Evolutionary conservation across 495 filamentous ascomycete species (phyloP), one percentile per base, ranked within the genome.

Genomic region (Xylaria bambusicola): DNA sequence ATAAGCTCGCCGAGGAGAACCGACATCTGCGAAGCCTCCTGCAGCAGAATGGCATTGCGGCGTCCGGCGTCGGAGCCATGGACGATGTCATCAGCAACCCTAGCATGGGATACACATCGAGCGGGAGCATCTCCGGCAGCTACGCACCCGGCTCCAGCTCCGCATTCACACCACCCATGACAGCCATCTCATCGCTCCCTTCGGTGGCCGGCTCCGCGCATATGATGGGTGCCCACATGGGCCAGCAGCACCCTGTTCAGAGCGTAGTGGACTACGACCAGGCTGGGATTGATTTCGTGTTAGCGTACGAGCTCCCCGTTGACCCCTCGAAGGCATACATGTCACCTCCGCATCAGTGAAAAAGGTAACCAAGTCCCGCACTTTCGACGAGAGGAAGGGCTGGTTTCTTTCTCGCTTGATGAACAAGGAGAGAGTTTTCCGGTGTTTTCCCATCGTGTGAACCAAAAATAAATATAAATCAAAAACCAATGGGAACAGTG

Each of bases 201-300:
- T 66, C 51, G 62, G 61, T 58, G 73, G 69, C 57, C 56, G 69
- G 33, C 54, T 70, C 60, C 66, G 77, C 52, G 71, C 75, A 48
- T 21, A 77, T 62, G 71, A 73, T 35, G 52, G 72, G 31, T 73
- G 71, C 47, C 68, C 73, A 52, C 62, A 73, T 52, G 69, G 66
- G 52, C 20, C 70, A 69, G 66, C 57, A 76, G 68, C 69, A 74
- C 53, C 60, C 66, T 38, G 72, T 63, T 71, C 79, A 62, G 63
- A 74, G 20, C 59, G 73, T 49, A 4, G 73, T 91, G 61, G 92
- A 96, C 65, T 95, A 94, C 73, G 87, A 88, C 65, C 90, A 96
- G 66, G 81, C 93, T 47, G 93, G 92, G 63, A 88, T 98, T 71
- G 93, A 98, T 71, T 97, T 98, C 80, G 92, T 98, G 51, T 83